Base-by-base conservation (phyloP, 257 asterid species). In the Avicennia marina region DNA sequence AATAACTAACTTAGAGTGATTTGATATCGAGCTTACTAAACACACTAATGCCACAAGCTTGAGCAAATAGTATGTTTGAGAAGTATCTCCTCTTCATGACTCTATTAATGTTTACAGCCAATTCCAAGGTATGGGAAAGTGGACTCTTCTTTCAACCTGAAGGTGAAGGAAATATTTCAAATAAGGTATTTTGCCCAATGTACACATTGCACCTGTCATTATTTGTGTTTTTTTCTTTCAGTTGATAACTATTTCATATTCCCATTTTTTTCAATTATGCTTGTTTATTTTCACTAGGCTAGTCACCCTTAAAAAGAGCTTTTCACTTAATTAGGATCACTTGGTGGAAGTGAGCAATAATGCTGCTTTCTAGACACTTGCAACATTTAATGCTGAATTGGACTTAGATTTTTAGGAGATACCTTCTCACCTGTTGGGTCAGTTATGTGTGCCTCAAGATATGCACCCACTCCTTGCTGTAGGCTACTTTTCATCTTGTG, bases 61-160 rank as follows among this genome's bases (percentile, higher is more conserved):
- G n/a, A n/a, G n/a, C 49, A 67, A 60, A 39, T 18, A 10, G 61
- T 26, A 39, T 60, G 31, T 52, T 15, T 62, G 13, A 15, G 17
- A 71, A 27, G 45, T 42, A 58, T 53, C n/a, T n/a, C 49, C 19
- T 17, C 16, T 39, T 40, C 54, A 50, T 57, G 54, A 16, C 38
- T 49, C 0, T 2, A 25, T 47, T 36, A 4, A 36, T 36, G 10
- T 63, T 52, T 75, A 75, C 81, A 93, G 98, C 97, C 78, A 86
- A 81, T 64, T 83, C 97, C 21, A 86, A 86, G 67, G 40, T 68
- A 42, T 89, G 96, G 98, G 81, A 72, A 49, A 75, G 40, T 56
- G 97, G 97, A 55, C 78, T 93, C 64, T 72, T 80, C 68, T 82
- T 89, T 68, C 88, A 77, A 51, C 75, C 76, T 62, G 87, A 77